Evolutionary conservation across 352 stramenopile genomes (phyloP).

Genomic region (Phytophthora macrochlamydospora): DNA sequence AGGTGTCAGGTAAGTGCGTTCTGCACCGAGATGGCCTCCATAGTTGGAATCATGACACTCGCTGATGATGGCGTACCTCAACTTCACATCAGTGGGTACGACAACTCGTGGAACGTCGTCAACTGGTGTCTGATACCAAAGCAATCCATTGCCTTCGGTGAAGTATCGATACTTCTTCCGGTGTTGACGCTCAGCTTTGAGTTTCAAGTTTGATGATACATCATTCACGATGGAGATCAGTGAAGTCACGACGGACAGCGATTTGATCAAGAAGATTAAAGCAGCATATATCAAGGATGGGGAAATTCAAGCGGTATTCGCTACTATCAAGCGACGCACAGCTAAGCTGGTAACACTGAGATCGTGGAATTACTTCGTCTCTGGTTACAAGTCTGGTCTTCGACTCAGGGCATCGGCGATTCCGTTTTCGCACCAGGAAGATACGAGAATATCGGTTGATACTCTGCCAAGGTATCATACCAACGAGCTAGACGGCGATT

Average conservation of each 20-base stretch:
- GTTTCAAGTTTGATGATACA: neutral
- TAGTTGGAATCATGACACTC: conserved; percentile 5
- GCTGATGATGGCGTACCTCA: neutral
- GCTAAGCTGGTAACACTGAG: neutral
- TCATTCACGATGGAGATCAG: neutral
- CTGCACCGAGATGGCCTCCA: neutral
- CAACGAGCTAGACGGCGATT: conserved; percentile 1
- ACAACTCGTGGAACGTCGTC: neutral
- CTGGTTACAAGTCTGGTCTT: conserved; percentile 1
- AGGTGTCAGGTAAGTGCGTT: conserved; percentile 1
- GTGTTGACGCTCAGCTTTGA: neutral
- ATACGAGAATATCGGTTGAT: conserved; percentile 9
- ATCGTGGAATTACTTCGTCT: conserved; percentile 3
- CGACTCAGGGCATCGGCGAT: conserved; percentile 1
- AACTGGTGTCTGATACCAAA: neutral
- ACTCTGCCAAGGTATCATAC: conserved; percentile 7
- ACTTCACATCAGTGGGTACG: neutral
- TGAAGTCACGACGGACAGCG: neutral
- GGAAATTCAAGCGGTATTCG: neutral
- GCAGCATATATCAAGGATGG: neutral
- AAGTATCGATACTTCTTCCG: neutral
- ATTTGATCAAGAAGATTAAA: neutral
- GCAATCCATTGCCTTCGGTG: neutral
- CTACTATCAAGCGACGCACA: neutral
- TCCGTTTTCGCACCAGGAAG: conserved; percentile 16